phyloP scores from a whole-genome alignment of 495 filamentous ascomycete genomes.

The Aspergillus sclerotiicarbonarius region DNA sequence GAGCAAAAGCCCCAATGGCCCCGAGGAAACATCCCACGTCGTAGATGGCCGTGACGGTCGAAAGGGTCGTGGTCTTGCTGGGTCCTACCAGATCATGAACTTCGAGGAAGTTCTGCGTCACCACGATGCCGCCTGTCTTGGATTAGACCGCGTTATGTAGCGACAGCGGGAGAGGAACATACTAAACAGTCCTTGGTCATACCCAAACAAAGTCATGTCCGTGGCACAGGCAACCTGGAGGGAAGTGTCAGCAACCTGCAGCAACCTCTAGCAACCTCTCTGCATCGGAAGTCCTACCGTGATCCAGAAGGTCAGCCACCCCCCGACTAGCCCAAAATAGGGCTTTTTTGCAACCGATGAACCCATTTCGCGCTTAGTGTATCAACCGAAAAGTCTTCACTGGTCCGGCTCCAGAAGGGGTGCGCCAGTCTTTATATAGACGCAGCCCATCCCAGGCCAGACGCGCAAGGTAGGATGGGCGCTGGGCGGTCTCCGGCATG shows the following conservation, averaged over 20 bases:
- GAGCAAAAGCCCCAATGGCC: slow-evolving; percentile 49
- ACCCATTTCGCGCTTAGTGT: too few species aligned
- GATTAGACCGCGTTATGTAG: slow-evolving; percentile 5
- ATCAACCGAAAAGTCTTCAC: too few species aligned
- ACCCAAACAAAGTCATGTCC: slow-evolving; percentile 60
- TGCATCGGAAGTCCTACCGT: slow-evolving; percentile 32
- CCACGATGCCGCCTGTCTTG: slow-evolving; percentile 49
- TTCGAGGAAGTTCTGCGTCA: slow-evolving; percentile 56
- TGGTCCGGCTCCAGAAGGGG: too few species aligned
- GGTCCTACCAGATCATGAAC: slow-evolving; percentile 47
- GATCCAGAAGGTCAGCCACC: slow-evolving; percentile 59
- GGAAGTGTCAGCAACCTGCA: not conserved
- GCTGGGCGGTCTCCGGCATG: too few species aligned
- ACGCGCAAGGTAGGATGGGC: too few species aligned
- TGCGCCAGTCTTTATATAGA: too few species aligned
- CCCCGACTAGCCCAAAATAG: slow-evolving; percentile 56
- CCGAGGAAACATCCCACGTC: slow-evolving; percentile 62
- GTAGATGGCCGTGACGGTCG: slow-evolving; percentile 62
- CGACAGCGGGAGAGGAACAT: slow-evolving; percentile 4
- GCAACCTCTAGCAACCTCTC: not conserved
- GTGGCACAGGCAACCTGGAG: slow-evolving; percentile 43
- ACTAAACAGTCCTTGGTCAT: slow-evolving; percentile 59
- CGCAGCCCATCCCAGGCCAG: too few species aligned
- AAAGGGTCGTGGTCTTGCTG: slow-evolving; percentile 48
- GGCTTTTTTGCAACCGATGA: slow-evolving; percentile 32